Base-by-base conservation (phyloP, 768 basidiomycete species). In the Hirschioporus abietinus region DNA sequence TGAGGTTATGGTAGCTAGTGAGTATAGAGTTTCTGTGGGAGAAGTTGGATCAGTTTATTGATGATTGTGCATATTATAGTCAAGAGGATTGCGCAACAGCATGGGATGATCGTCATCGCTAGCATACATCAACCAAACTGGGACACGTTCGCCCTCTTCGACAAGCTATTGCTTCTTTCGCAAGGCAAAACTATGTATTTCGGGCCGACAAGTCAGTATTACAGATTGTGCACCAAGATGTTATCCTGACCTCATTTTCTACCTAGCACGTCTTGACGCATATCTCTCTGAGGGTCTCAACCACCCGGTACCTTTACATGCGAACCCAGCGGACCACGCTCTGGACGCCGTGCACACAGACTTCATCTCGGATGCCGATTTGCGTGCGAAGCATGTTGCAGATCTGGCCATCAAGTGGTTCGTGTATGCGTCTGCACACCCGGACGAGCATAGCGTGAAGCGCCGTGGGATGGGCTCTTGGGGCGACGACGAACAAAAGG, bases 71-170 rank as follows among this genome's bases (percentile, higher is more conserved):
- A 68, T 70, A 8, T 69, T 65, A 25, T 68, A 68, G 70, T 85
- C 34, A 77, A 78, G 20, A 74, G 75, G 18, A 73, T 87, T 10
- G 82, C 85, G 0, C 70, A 77, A 27, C 75, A 79, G 7, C 81
- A 83, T 67, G 79, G 80, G 25, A 84, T 86, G 63, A 82, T 87
- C 35, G 81, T 88, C 35, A 80, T 90, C 60, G 83, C 85, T 20
- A 86, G 86, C 5, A 87, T 91, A 64, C 89, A 91, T 69, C 88
- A 90, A 66, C 89, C 89, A 0, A 81, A 84, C 24, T 82, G 83
- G 25, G 85, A 86, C 66, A 87, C 87, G 0, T 83, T 88, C 63
- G 71, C 81, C 0, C 81, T 86, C 59, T 90, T 91, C 72, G 86
- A 86, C 62, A 78, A 83, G 35, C 76, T 90, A 15, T 74, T 88